A percentile compares a stretch with the other conserved stretches of the same genome.
phyloP scores from a whole-genome alignment of 2,329 filamentous ascomycete species.

The Colletotrichum navitas region DNA sequence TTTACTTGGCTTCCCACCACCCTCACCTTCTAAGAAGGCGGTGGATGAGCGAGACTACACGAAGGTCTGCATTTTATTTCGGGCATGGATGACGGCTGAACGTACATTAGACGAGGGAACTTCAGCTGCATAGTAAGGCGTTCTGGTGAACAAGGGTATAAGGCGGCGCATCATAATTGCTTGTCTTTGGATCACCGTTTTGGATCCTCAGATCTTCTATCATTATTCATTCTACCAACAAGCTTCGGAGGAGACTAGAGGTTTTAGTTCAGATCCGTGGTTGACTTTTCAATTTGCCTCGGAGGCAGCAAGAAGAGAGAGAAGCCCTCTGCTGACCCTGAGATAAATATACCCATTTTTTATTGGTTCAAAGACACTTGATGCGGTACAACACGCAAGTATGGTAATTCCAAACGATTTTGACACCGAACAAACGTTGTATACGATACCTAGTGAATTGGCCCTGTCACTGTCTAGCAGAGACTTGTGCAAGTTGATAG shows the following conservation, averaged over 20 bases:
- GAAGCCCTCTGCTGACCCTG: neutral
- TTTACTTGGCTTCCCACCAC: neutral
- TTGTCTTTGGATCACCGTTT: neutral
- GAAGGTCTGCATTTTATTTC: slow-evolving; percentile 16
- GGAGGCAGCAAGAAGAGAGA: neutral
- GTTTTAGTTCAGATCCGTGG: slow-evolving; percentile 19
- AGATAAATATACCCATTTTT: slow-evolving; percentile 12
- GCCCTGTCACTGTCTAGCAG: no score
- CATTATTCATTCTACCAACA: neutral
- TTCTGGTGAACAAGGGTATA: slow-evolving; percentile 31
- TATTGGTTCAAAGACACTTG: no score
- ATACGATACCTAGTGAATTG: no score
- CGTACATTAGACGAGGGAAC: slow-evolving; percentile 26
- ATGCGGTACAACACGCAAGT: neutral
- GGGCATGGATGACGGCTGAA: slow-evolving; percentile 27
- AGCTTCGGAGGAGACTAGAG: neutral
- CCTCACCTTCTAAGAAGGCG: neutral
- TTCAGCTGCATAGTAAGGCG: slow-evolving; percentile 35
- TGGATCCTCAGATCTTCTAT: slow-evolving; percentile 1
- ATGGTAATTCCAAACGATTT: neutral
- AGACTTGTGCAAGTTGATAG: neutral
- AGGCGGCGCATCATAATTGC: slow-evolving; percentile 30
- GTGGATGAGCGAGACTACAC: slow-evolving; percentile 8
- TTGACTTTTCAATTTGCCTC: neutral
- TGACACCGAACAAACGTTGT: no score